Percentiles rank a stretch among this genome's conserved stretches.
phyloP scores from a whole-genome alignment of 768 basidiomycete genomes.

The Pleurotus salmoneostramineus region DNA sequence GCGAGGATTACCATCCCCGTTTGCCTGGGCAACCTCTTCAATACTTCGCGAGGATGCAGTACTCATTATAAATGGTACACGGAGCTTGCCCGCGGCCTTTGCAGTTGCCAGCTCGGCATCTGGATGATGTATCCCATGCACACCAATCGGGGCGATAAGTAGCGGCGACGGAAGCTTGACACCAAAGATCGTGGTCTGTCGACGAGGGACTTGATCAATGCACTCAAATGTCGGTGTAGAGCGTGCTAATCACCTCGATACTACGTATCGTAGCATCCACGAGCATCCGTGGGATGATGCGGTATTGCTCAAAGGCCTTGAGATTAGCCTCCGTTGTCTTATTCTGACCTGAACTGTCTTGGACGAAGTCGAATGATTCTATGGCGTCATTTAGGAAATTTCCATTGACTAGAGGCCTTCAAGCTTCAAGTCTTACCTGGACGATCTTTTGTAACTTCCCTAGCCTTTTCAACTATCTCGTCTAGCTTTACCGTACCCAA shows the following conservation, averaged over 20 bases:
- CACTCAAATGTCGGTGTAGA: not conserved
- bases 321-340: conserved; percentile 65
- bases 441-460: conserved; percentile 54
- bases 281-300: conserved; percentile 77
- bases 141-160: conserved; percentile 70
- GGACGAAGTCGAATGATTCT: conserved; percentile 72
- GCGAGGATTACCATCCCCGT: conserved; percentile 52
- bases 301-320: conserved; percentile 58
- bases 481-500: conserved; percentile 59
- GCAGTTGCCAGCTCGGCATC: conserved; percentile 72
- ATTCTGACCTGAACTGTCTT: conserved; percentile 70
- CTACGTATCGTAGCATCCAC: conserved; percentile 52
- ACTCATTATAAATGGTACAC: conserved; percentile 69
- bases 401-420: not conserved
- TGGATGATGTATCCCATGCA: conserved; percentile 67
- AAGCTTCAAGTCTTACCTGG: conserved; percentile 32
- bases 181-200: conserved; percentile 69
- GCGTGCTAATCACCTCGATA: conserved; percentile 44
- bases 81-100: conserved; percentile 54
- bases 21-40: conserved; percentile 70
- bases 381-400: not conserved
- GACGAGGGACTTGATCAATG: not conserved
- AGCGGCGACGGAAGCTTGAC: conserved; percentile 56
- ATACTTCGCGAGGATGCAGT: conserved; percentile 69
- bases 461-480: conserved; percentile 61